These are phyloP conservation scores for Tetracentron sinense DNA, from an alignment of 164 flowering plant species.

Conservation along the genomic window DNA sequence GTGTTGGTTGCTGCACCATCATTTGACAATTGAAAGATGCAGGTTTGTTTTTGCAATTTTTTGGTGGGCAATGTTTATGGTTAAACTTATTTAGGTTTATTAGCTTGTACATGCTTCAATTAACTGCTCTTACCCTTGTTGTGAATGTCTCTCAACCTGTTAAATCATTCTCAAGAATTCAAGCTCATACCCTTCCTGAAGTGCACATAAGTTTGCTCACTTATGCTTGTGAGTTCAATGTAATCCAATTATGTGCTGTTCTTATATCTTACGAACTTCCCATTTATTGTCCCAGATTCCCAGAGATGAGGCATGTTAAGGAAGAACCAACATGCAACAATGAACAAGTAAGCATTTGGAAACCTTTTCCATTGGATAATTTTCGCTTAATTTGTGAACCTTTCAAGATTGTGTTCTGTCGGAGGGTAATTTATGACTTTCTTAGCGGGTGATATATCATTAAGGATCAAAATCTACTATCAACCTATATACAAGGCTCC, in stretches of 20 bases:
- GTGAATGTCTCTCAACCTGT: neutral
- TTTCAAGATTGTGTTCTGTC: neutral
- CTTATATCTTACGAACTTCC: neutral
- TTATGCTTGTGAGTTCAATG: neutral
- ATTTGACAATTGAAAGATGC: neutral
- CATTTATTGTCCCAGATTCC: constrained; percentile 8
- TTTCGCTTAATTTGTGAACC: neutral
- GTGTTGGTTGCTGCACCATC: neutral
- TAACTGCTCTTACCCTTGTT: neutral
- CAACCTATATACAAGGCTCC: too few species aligned
- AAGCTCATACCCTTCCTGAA: neutral
- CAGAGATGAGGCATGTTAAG: constrained; percentile 31
- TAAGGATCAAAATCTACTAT: too few species aligned
- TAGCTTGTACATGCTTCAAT: neutral
- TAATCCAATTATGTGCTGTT: neutral
- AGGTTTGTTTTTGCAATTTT: neutral
- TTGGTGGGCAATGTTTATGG: neutral
- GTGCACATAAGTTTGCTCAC: too few species aligned
- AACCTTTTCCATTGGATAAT: neutral
- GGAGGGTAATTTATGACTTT: neutral
- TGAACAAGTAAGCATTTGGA: constrained; percentile 26
- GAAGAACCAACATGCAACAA: constrained; percentile 30
- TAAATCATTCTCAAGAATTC: too few species aligned
- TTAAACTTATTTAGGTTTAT: neutral
- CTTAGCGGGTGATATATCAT: too few species aligned